Conservation (phyloP, 139 green algal species). For the Choricystis sp. region DNA sequence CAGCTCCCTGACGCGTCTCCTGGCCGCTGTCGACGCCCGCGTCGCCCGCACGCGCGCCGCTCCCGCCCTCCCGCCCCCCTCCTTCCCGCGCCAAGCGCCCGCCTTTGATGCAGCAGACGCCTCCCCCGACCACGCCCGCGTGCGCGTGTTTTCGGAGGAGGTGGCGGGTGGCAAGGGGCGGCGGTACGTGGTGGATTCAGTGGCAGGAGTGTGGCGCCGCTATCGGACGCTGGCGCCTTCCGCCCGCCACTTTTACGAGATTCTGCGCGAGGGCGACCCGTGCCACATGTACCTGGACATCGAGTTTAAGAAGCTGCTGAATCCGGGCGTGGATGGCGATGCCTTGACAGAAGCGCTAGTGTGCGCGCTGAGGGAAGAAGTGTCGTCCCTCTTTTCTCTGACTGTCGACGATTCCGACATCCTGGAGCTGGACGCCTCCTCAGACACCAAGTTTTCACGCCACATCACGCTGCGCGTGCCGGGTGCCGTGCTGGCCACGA, state of each 20-base stretch:
- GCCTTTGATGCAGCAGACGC: not conserved
- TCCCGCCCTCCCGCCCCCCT: not conserved
- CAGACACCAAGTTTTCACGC: constrained; percentile 53
- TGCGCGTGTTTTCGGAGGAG: constrained; percentile 30
- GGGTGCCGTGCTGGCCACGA: constrained; percentile 39
- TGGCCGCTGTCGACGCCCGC: not conserved
- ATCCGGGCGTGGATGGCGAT: constrained; percentile 36
- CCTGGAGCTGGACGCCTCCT: constrained; percentile 54
- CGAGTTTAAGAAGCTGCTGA: constrained; percentile 41
- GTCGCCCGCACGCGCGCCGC: no score
- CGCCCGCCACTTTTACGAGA: constrained; percentile 35
- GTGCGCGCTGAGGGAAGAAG: not conserved
- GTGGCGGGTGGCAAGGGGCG: constrained; percentile 9
- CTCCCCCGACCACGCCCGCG: not conserved
- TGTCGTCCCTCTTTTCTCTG: constrained; percentile 5
- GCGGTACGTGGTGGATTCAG: constrained; percentile 21
- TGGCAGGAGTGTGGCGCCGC: constrained; percentile 17
- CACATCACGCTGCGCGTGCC: constrained; percentile 60
- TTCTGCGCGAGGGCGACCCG: constrained; percentile 38
- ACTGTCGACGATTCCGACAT: constrained; percentile 12
- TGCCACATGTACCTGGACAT: constrained; percentile 86
- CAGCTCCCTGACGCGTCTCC: not conserved
- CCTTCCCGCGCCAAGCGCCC: not conserved
- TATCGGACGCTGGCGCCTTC: constrained; percentile 4
- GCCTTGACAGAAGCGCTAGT: constrained; percentile 41